These are phyloP conservation scores for Claviceps spartinae DNA, from an alignment of 2,329 filamentous ascomycete genomes.

Conservation along the genomic window DNA sequence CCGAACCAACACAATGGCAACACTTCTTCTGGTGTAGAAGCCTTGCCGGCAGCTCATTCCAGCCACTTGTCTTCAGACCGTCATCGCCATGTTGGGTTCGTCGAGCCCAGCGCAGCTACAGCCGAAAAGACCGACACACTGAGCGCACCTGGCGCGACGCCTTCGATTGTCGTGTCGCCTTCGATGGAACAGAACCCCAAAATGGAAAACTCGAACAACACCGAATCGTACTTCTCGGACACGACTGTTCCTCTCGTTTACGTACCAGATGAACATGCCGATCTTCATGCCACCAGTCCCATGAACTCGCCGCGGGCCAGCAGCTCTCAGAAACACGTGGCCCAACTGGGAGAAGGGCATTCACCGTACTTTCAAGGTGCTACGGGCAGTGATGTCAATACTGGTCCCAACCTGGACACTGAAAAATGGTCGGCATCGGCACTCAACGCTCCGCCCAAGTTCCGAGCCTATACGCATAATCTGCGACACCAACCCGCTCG, in stretches of 20 bases:
- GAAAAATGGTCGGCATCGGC: constrained; percentile 28
- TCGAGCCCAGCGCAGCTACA: constrained; percentile 12
- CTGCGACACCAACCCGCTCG: constrained; percentile 54
- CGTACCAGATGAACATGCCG: constrained; percentile 1
- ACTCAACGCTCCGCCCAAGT: constrained; percentile 19
- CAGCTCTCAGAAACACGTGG: not conserved
- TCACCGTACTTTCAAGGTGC: constrained; percentile 4
- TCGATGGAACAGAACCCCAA: not conserved
- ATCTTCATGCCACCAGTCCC: constrained; percentile 2
- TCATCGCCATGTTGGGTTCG: constrained; percentile 44
- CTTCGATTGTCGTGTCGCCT: not conserved
- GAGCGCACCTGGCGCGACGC: not conserved
- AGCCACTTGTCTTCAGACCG: not conserved
- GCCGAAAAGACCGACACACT: constrained; percentile 3
- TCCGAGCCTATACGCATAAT: constrained; percentile 52
- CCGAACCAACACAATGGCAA: not conserved
- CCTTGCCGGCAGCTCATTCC: constrained; percentile 10
- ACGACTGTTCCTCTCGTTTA: constrained; percentile 5
- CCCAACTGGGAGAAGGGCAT: not conserved
- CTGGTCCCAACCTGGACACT: constrained; percentile 23
- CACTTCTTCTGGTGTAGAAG: not conserved
- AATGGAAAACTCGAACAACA: not conserved
- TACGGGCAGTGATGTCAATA: constrained; percentile 11
- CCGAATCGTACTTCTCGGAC: not conserved
- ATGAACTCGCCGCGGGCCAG: constrained; percentile 1